Evolutionary conservation across 345 rosid genomes (phyloP).

Genomic region (Citrus hindsii): DNA sequence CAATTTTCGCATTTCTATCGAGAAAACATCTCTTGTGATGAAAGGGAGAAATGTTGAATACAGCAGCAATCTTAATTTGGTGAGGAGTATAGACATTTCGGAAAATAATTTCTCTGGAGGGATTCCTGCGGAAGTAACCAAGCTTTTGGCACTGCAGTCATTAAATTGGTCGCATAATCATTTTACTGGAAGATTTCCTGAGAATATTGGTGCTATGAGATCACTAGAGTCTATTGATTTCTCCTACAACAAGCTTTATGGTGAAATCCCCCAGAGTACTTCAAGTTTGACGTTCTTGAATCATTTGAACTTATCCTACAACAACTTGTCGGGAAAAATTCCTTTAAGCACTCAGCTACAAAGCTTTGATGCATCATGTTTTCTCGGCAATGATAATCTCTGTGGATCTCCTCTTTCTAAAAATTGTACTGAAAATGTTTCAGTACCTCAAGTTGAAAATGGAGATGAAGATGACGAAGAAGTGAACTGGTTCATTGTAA

Average conservation of each 20-base stretch:
- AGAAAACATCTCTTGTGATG: no score
- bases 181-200: background rate
- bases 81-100: background rate
- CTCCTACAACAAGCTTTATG: background rate
- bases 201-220: background rate
- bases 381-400: background rate
- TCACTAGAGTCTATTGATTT: background rate
- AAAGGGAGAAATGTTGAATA: no score
- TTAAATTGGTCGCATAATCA: background rate
- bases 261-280: background rate
- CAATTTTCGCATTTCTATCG: no score
- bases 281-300: background rate
- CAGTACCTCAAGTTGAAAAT: no score
- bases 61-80: no score
- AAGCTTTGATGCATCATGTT: background rate
- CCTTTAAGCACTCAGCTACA: background rate
- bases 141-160: background rate
- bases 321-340: background rate
- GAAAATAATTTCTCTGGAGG: background rate
- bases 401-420: background rate
- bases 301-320: background rate
- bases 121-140: background rate
- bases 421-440: background rate
- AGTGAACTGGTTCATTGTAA: no score
- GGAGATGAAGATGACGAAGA: no score